Evolutionary conservation across 2,329 filamentous ascomycete species (phyloP).

Genomic region (Mariannaea elegans): DNA sequence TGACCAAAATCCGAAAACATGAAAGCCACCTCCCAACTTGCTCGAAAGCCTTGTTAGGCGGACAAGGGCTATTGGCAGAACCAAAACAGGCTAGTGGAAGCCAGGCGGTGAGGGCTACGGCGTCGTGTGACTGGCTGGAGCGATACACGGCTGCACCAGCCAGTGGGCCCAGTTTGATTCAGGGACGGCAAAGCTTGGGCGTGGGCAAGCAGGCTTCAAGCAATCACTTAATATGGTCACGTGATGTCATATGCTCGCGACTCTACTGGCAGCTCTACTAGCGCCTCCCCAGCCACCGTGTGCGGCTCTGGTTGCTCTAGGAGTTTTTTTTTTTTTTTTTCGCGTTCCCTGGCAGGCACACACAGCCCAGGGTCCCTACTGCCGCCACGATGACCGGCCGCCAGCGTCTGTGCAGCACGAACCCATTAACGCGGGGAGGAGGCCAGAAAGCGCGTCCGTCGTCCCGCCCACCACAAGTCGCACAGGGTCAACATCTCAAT

Average conservation of each 20-base stretch:
- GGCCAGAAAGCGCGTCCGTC: conserved; percentile 25
- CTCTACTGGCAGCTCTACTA: background rate
- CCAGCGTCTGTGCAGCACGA: conserved; percentile 11
- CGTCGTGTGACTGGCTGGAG: background rate
- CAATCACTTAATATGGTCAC: background rate
- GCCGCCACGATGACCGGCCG: background rate
- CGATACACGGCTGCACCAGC: background rate
- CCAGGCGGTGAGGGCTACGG: background rate
- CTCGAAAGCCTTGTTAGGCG: conserved; percentile 12
- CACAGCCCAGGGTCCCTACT: conserved; percentile 5
- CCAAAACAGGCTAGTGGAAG: conserved; percentile 9
- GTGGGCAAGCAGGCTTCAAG: background rate
- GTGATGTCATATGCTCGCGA: background rate
- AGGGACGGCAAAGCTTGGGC: background rate
- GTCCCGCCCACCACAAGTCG: conserved; percentile 16
- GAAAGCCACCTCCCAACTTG: conserved; percentile 3
- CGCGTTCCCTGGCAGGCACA: conserved; percentile 3
- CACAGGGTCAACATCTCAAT: conserved; percentile 21
- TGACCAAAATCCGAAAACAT: conserved; percentile 21
- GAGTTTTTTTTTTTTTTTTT: conserved; percentile 13
- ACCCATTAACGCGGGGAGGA: conserved; percentile 22
- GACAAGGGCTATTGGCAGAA: conserved; percentile 8
- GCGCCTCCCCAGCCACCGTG: background rate
- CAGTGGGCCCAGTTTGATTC: background rate
- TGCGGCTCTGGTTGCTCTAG: background rate